Conservation (phyloP, 2,329 filamentous ascomycete genomes). For the Aspergillus neoniger region DNA sequence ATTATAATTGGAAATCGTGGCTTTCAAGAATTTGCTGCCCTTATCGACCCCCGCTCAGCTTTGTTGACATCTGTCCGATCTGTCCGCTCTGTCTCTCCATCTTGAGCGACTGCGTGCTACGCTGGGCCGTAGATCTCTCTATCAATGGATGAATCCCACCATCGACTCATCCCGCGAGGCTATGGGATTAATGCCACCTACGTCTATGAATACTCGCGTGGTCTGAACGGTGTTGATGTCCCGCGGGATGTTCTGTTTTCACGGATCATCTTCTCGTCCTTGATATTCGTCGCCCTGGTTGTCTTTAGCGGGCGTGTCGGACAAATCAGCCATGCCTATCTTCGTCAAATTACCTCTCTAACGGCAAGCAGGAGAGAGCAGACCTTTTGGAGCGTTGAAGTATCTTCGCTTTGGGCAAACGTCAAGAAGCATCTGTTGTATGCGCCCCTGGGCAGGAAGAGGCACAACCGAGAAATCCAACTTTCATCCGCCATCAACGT, state of each 20-base stretch:
- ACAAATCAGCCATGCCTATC: slow-evolving; percentile 48
- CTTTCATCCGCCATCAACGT: slow-evolving; percentile 68
- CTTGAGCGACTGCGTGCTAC: slow-evolving; percentile 8
- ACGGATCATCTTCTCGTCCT: slow-evolving; percentile 42
- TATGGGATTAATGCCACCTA: slow-evolving; percentile 42
- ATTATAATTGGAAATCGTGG: slow-evolving; percentile 8
- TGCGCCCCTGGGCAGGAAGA: slow-evolving; percentile 70
- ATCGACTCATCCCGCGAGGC: slow-evolving; percentile 28
- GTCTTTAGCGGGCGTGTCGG: slow-evolving; percentile 45
- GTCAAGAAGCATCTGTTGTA: slow-evolving; percentile 52
- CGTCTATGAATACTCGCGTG: slow-evolving; percentile 43
- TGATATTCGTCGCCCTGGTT: slow-evolving; percentile 36
- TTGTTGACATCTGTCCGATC: slow-evolving; percentile 1
- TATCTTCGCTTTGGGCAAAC: slow-evolving; percentile 43
- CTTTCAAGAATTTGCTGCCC: background rate
- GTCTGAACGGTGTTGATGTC: slow-evolving; percentile 42
- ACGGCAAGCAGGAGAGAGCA: slow-evolving; percentile 42
- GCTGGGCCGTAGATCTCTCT: slow-evolving; percentile 7
- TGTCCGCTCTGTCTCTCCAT: slow-evolving; percentile 7
- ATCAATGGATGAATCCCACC: slow-evolving; percentile 32
- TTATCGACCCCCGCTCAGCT: slow-evolving; percentile 2
- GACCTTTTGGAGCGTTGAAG: slow-evolving; percentile 49
- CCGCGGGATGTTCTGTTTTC: slow-evolving; percentile 43
- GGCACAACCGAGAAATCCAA: slow-evolving; percentile 75
- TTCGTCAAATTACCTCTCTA: slow-evolving; percentile 47